Evolutionary conservation across 192 early-diverging fungal species (phyloP).

Genomic region (Linnemannia elongata): DNA sequence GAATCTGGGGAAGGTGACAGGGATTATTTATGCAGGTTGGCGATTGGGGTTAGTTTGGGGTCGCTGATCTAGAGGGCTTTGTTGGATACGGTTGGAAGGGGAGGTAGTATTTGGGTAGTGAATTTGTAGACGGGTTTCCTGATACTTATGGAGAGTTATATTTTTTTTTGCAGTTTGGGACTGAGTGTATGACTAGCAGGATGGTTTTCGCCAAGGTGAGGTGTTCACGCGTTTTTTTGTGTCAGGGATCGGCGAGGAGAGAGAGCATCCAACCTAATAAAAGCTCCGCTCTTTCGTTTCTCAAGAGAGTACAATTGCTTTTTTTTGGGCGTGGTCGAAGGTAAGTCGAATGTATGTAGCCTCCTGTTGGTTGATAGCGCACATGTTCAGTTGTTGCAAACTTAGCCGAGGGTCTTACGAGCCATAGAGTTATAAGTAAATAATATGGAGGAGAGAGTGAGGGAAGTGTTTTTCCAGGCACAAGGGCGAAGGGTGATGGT

Average conservation of each 20-base stretch:
- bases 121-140: conserved; percentile 33
- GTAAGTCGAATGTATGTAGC: too few species aligned
- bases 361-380: too few species aligned
- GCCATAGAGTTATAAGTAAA: too few species aligned
- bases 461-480: not conserved
- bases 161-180: conserved; percentile 17
- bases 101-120: conserved; percentile 35
- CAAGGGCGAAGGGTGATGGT: not conserved
- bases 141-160: conserved; percentile 20
- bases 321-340: too few species aligned
- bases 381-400: too few species aligned
- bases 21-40: conserved; percentile 43
- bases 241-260: too few species aligned
- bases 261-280: too few species aligned
- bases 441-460: not conserved
- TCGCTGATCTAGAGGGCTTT: conserved; percentile 38
- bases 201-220: conserved; percentile 9
- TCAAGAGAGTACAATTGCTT: too few species aligned
- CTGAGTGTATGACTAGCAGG: conserved; percentile 21
- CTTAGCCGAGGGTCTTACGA: too few species aligned
- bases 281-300: too few species aligned
- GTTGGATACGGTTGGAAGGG: conserved; percentile 22
- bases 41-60: conserved; percentile 29
- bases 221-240: too few species aligned
- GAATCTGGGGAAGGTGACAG: conserved; percentile 24